A percentile compares a stretch with the other conserved stretches of the same genome.
Evolutionary conservation across 2,329 filamentous ascomycete genomes (phyloP).

Genomic region (Aphanoascus verrucosus): DNA sequence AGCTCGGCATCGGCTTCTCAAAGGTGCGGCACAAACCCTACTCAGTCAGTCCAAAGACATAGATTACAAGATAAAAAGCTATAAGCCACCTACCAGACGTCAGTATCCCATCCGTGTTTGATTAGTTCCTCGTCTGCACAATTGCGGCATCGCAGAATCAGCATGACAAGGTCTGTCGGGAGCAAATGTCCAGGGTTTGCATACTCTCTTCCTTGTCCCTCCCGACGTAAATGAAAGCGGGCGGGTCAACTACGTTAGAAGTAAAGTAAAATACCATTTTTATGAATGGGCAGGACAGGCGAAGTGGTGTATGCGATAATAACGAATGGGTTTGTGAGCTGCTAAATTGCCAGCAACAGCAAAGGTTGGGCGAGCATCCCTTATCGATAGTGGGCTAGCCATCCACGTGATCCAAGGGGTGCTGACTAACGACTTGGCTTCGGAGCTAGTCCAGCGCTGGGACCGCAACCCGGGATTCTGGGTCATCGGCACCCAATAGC

Average conservation of each 20-base stretch:
- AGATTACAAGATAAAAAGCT: neutral
- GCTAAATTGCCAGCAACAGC: too few species aligned
- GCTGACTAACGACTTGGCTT: too few species aligned
- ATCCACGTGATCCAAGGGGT: too few species aligned
- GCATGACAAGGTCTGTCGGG: conserved; percentile 7
- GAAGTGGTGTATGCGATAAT: neutral
- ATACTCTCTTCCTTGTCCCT: conserved; percentile 99
- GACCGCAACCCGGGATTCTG: too few species aligned
- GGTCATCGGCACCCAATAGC: too few species aligned
- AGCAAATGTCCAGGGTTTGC: conserved; percentile 22
- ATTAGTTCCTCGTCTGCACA: conserved; percentile 84
- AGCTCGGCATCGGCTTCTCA: neutral
- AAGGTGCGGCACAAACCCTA: conserved; percentile 24
- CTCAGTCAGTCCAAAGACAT: neutral
- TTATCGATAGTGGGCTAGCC: too few species aligned
- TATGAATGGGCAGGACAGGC: conserved; percentile 9
- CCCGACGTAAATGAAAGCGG: conserved; percentile 87
- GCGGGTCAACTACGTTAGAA: conserved; percentile 68
- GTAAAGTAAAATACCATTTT: conserved; percentile 93
- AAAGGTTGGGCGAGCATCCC: too few species aligned
- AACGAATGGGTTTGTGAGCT: too few species aligned
- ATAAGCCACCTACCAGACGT: conserved; percentile 62
- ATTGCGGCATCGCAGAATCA: conserved; percentile 2
- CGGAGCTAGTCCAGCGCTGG: too few species aligned
- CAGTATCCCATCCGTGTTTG: conserved; percentile 84